These are phyloP conservation scores for Thermochaetoides dissita DNA, from an alignment of 2,329 filamentous ascomycete genomes.

Conservation along the genomic window DNA sequence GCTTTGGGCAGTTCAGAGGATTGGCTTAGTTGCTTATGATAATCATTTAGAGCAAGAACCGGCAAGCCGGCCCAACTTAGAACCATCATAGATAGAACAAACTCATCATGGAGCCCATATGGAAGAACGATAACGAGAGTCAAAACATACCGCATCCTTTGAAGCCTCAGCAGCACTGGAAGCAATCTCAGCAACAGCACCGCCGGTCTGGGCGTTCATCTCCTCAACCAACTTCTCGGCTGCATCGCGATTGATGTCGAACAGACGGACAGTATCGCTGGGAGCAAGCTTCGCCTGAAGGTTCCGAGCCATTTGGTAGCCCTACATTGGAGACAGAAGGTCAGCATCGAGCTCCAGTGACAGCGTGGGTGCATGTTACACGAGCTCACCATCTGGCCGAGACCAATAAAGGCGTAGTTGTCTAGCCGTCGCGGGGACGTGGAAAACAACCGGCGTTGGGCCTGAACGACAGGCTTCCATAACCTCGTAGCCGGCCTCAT, in stretches of 20 bases:
- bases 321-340: conserved; percentile 24
- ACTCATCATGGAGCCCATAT: conserved; percentile 17
- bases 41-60: conserved; percentile 44
- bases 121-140: neutral
- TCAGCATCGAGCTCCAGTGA: neutral
- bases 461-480: conserved; percentile 14
- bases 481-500: conserved; percentile 4
- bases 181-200: conserved; percentile 33
- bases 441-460: conserved; percentile 36
- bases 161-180: conserved; percentile 33
- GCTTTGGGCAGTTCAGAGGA: conserved; percentile 45
- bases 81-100: conserved; percentile 40
- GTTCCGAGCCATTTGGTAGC: conserved; percentile 50
- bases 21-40: conserved; percentile 50
- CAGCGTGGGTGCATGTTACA: neutral
- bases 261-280: conserved; percentile 37
- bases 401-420: conserved; percentile 44
- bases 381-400: conserved; percentile 44
- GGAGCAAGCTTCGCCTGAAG: conserved; percentile 41
- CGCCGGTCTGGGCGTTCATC: conserved; percentile 28
- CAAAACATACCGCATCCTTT: conserved; percentile 35
- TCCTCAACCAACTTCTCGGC: conserved; percentile 33
- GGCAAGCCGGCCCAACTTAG: conserved; percentile 53
- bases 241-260: conserved; percentile 41
- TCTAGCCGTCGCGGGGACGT: conserved; percentile 33